Evolutionary conservation across 805 yeast genomes (phyloP).

Genomic region (Hermanozyma aechmeae): DNA sequence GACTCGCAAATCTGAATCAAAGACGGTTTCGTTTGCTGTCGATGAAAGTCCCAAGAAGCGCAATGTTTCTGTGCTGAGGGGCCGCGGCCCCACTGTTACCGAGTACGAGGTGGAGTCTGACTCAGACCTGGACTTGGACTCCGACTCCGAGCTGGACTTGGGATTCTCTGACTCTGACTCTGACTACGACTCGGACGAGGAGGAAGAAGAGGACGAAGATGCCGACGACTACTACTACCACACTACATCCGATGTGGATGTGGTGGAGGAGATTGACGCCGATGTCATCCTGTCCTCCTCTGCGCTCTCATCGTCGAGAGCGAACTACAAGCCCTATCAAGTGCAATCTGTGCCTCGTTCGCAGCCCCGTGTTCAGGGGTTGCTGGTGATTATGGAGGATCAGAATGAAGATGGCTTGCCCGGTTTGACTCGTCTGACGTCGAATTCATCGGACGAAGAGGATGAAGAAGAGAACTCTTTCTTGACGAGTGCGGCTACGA

Average conservation of each 20-base stretch:
- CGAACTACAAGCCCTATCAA: background rate
- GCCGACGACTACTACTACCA: constrained; percentile 12
- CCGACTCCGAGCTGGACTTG: constrained; percentile 8
- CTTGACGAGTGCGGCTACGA: constrained; percentile 4
- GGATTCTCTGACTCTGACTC: constrained; percentile 16
- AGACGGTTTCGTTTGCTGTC: constrained; percentile 4
- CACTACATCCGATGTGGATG: constrained; percentile 16
- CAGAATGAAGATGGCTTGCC: constrained; percentile 8
- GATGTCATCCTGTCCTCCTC: no score
- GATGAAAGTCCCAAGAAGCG: constrained; percentile 9
- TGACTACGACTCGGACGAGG: constrained; percentile 5
- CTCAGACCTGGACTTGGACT: constrained; percentile 16
- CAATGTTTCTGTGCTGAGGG: constrained; percentile 10
- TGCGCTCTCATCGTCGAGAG: background rate
- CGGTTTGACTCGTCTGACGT: constrained; percentile 7
- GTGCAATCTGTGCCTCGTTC: background rate
- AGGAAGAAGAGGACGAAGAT: constrained; percentile 1
- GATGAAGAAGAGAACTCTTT: constrained; percentile 8
- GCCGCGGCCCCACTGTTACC: constrained; percentile 20
- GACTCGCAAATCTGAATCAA: no score
- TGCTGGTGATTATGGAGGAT: constrained; percentile 8
- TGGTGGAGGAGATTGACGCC: constrained; percentile 14
- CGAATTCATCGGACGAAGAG: constrained; percentile 8
- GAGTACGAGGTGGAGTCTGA: constrained; percentile 31
- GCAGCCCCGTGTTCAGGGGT: constrained; percentile 3